Percentiles rank a stretch among this genome's conserved stretches.
Evolutionary conservation across 1,139 yeast species (phyloP).

Genomic region (Williopsis jadinii): DNA sequence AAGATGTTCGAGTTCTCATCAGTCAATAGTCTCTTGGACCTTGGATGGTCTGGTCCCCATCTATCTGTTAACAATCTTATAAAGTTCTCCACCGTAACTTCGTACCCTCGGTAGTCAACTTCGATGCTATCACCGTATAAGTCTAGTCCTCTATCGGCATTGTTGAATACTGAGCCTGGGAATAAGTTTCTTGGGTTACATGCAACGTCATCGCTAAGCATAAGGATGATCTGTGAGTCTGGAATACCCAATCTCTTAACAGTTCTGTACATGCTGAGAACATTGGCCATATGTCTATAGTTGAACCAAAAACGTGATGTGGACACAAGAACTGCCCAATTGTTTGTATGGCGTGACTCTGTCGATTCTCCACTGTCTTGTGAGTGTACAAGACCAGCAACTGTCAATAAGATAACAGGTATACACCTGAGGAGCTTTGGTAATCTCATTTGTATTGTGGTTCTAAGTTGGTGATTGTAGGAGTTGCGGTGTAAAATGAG

Average conservation of each 20-base stretch:
- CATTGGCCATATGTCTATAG: slow-evolving; percentile 96
- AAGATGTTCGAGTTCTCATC: slow-evolving; percentile 93
- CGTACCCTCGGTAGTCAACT: slow-evolving; percentile 96
- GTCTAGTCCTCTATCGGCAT: slow-evolving; percentile 90
- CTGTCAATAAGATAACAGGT: too few species aligned
- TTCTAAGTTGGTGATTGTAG: too few species aligned
- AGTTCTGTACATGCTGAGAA: slow-evolving; percentile 86
- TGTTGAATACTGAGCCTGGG: slow-evolving; percentile 94
- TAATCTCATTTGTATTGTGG: too few species aligned
- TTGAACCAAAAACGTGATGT: slow-evolving; percentile 98
- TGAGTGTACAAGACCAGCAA: too few species aligned
- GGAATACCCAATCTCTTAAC: slow-evolving; percentile 96
- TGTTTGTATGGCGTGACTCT: slow-evolving; percentile 58
- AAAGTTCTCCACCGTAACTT: slow-evolving; percentile 95
- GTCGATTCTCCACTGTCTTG: too few species aligned
- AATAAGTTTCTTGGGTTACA: slow-evolving; percentile 94
- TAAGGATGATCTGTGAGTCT: slow-evolving; percentile 90
- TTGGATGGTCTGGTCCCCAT: slow-evolving; percentile 91
- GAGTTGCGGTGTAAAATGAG: too few species aligned
- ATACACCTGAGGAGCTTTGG: too few species aligned
- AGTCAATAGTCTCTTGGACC: slow-evolving; percentile 82
- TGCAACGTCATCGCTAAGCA: slow-evolving; percentile 96
- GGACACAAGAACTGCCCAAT: slow-evolving; percentile 94
- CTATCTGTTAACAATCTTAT: slow-evolving; percentile 85
- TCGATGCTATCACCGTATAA: slow-evolving; percentile 91